A percentile compares a stretch with the other conserved stretches of the same genome.
These are phyloP conservation scores for Colletotrichum sp. DNA, from an alignment of 2,329 filamentous ascomycete genomes.

Conservation along the genomic window DNA sequence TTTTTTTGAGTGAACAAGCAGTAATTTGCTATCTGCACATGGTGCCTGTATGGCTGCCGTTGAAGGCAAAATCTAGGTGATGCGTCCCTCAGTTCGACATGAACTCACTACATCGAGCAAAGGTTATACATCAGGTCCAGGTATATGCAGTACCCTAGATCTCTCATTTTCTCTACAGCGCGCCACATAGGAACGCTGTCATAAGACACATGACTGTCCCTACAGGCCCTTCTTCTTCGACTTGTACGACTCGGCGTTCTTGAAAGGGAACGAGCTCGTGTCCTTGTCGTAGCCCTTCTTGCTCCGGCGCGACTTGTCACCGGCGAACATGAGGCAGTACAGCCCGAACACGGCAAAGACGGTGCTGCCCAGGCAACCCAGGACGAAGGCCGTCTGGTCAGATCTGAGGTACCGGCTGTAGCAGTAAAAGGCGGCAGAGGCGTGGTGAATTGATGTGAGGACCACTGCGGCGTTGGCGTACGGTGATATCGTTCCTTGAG, in stretches of 20 bases:
- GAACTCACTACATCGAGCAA: background rate
- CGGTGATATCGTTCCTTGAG: slow-evolving; percentile 54
- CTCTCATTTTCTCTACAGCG: background rate
- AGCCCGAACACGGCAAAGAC: slow-evolving; percentile 61
- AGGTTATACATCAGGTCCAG: background rate
- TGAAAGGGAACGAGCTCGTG: slow-evolving; percentile 44
- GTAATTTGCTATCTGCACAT: background rate
- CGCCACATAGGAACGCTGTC: background rate
- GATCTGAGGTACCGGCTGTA: slow-evolving; percentile 67
- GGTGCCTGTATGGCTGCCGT: background rate
- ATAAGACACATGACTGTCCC: background rate
- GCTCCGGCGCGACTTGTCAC: slow-evolving; percentile 40
- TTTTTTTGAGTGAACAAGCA: background rate
- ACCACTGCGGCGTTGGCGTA: slow-evolving; percentile 71
- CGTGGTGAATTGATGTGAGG: slow-evolving; percentile 72
- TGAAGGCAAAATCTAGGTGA: background rate
- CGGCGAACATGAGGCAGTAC: slow-evolving; percentile 40
- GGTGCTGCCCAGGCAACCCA: slow-evolving; percentile 64
- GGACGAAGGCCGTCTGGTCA: slow-evolving; percentile 60
- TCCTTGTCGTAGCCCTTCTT: slow-evolving; percentile 41
- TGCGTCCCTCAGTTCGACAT: background rate
- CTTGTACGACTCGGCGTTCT: slow-evolving; percentile 39
- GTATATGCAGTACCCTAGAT: background rate
- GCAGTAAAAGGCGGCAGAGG: slow-evolving; percentile 65
- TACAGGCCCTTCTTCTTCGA: slow-evolving; percentile 42